Evolutionary conservation across 23 red algal genomes (phyloP), one percentile per base, ranked within the genome.

Genomic region (Cyanidiococcus yangmingshanensis): DNA sequence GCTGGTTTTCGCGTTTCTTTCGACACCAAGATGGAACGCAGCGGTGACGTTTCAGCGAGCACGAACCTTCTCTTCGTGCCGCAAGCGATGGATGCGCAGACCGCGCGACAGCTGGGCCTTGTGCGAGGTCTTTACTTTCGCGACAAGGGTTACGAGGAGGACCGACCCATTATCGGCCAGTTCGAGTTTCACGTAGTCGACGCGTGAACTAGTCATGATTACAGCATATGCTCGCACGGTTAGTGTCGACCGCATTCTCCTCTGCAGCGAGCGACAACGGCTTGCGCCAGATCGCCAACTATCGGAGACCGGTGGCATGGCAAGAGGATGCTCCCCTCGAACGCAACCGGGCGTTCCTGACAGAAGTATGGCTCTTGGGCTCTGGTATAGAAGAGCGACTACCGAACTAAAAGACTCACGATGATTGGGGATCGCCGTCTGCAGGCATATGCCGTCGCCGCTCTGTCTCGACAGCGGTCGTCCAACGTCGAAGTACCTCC

Each of bases 21-120:
- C 57, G 40, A 63, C 29, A 91, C 89, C 0, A 68, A 71, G 0
- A 91, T 91, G 89, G 89, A 51, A 38, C 67, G 39, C 0, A 37
- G 80, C 57, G 77, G 80, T 1, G 59, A 85, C 58, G 76, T 91
- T n/a, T 77, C 79, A 58, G 51, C 39, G 37, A 58, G 79, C 58
- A 91, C 89, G 16, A 82, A 91, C 79, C 54, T 86, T 15, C 82
- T 80, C 31, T 91, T 91, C 79, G 89, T 91, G 17, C 82, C 83
- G 7, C 40, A 77, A 2, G 58, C 39, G 30, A 27, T 76, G 3
- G 75, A 74, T 41, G 18, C n/a, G 50, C 58, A 51, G n/a, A 2
- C 12, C 63, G 63, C n/a, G 3, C 21, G n/a, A 25, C 21, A 35
- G 12, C n/a, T 25, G 21, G 81, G 75, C 3, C 27, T 85, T 0